These are phyloP conservation scores for Phaffia australis DNA, from an alignment of 768 basidiomycete species.

Conservation along the genomic window DNA sequence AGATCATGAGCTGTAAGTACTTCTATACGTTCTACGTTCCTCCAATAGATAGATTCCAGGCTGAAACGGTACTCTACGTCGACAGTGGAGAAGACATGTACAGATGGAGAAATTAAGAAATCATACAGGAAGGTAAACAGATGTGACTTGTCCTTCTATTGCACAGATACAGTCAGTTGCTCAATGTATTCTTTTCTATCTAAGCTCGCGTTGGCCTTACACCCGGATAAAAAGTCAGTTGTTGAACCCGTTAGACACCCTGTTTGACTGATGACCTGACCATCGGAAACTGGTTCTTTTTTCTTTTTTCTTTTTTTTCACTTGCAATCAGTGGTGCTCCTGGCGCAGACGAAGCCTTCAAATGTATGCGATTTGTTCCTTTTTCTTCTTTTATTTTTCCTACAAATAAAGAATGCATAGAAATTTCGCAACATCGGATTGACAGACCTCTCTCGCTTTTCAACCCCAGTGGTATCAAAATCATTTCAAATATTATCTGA, in stretches of 20 bases:
- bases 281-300: not conserved
- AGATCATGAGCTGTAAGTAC: slow-evolving; percentile 53
- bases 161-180: slow-evolving; percentile 2
- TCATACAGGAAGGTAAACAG: slow-evolving; percentile 79
- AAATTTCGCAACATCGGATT: not conserved
- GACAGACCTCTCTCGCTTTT: slow-evolving; percentile 8
- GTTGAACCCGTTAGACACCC: not conserved
- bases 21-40: not conserved
- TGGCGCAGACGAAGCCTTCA: slow-evolving; percentile 97
- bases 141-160: slow-evolving; percentile 10
- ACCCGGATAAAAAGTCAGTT: slow-evolving; percentile 41
- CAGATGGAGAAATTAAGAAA: slow-evolving; percentile 49
- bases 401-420: not conserved
- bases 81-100: slow-evolving; percentile 35
- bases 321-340: slow-evolving; percentile 74
- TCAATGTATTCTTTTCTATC: slow-evolving; percentile 14
- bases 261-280: not conserved
- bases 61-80: not conserved
- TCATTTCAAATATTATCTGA: slow-evolving; percentile 95
- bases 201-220: slow-evolving; percentile 61
- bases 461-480: slow-evolving; percentile 76
- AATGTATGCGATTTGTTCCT: slow-evolving; percentile 50
- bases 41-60: not conserved
- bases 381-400: not conserved
- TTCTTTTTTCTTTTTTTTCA: not conserved